Base-by-base conservation (phyloP, 2,329 filamentous ascomycete species). In the Fusarium metavorans region DNA sequence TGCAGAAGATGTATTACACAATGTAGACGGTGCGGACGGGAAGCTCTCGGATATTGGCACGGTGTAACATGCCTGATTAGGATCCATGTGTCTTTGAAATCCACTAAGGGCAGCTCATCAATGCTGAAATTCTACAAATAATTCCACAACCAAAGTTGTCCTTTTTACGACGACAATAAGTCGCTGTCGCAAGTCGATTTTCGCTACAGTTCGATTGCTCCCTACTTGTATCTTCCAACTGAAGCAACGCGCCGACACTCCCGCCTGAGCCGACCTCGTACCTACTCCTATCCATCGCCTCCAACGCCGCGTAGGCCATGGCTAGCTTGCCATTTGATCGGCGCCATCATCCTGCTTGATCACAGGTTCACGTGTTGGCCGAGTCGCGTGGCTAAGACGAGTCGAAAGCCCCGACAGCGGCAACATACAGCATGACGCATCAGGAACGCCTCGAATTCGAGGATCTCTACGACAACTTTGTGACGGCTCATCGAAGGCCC, bases 381-480 rank as follows among this genome's bases (percentile, higher is more conserved):
- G 43, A 61, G 57, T 73, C 65, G 67, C 66, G 61, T 77, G 73
- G 72, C 73, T 77, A 75, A 64, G 58, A 75, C 70, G 63, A 63
- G 61, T 62, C 64, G 67, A 76, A 60, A 76, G 63, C 64, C 67
- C 57, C 56, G 64, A 68, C 60, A 65, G 45, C 61, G 61, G 66
- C 58, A 68, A 74, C 64, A 62, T 76, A 67, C 70, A 77, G 81
- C 73, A 84, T 84, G 82, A 82, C 74, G 80, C 77, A 78, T 71
- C 78, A 78, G 75, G 72, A 81, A 52, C 27, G 48, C 70, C 70
- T 75, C 66, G 75, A 79, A 56, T 81, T 82, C 75, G 78, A 80
- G 45, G 78, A 72, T 59, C 82, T 82, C 66, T 82, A 84, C 77
- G 80, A 83, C 78, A 79, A 81, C 73, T 80, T 79, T 67, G 78